These are phyloP conservation scores for Ceratocystis destructans DNA, from an alignment of 2,329 filamentous ascomycete genomes.

Conservation along the genomic window DNA sequence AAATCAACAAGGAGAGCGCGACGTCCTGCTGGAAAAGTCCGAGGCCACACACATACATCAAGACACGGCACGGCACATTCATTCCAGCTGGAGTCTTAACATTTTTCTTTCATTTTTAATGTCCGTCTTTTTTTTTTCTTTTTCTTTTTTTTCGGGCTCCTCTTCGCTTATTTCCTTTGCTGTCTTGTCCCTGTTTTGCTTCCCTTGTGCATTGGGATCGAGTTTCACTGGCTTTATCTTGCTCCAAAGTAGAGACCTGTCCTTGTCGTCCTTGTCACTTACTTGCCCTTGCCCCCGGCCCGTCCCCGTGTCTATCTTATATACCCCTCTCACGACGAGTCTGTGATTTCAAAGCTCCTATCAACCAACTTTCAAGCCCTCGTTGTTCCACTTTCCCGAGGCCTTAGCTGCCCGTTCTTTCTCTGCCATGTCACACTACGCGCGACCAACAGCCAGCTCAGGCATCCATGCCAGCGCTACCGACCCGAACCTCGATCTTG, in stretches of 20 bases:
- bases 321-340: background rate
- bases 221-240: background rate
- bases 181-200: background rate
- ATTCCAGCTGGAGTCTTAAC: background rate
- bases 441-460: background rate
- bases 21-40: background rate
- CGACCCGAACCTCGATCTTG: background rate
- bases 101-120: background rate
- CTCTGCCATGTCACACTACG: background rate
- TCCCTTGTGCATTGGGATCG: background rate
- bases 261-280: background rate
- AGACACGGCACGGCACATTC: background rate
- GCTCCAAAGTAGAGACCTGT: constrained; percentile 2
- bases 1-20: background rate
- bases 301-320: background rate
- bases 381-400: background rate
- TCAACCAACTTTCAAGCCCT: background rate
- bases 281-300: background rate
- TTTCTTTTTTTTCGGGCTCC: background rate
- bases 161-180: background rate
- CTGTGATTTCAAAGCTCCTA: background rate
- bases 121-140: background rate
- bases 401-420: background rate
- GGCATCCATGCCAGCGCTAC: background rate
- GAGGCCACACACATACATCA: background rate